Evolutionary conservation across 164 flowering plant species (phyloP).

Genomic region (Vitis labrusca): DNA sequence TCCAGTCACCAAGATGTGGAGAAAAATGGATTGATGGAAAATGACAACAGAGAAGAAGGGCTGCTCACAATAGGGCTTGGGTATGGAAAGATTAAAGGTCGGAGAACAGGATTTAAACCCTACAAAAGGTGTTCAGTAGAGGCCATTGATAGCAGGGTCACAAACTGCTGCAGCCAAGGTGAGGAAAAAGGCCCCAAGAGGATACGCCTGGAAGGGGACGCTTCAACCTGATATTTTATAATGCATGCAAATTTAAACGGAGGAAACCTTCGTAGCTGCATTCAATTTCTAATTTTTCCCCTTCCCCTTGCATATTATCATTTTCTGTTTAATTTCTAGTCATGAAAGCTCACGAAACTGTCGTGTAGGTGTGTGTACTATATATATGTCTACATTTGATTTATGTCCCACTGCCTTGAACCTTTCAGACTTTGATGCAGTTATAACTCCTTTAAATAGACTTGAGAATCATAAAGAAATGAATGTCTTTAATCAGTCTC

Average conservation of each 20-base stretch:
- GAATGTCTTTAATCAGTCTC: conserved; percentile 1
- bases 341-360: conserved; percentile 39
- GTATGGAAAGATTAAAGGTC: conserved; percentile 48
- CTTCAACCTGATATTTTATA: conserved; percentile 38
- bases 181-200: conserved; percentile 72
- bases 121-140: conserved; percentile 91
- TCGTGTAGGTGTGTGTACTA: conserved; percentile 36
- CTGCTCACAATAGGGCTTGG: conserved; percentile 42
- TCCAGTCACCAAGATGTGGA: conserved; percentile 23
- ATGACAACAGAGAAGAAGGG: conserved; percentile 26
- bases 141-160: conserved; percentile 55
- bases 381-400: conserved; percentile 18
- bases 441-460: conserved; percentile 2
- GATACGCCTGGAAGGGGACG: conserved; percentile 68
- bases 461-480: conserved; percentile 16
- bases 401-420: conserved; percentile 7
- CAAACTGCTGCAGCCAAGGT: conserved; percentile 34
- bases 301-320: neutral
- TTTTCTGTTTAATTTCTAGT: conserved; percentile 19
- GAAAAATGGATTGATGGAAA: conserved; percentile 12
- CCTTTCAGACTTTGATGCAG: conserved; percentile 4
- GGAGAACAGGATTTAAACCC: conserved; percentile 86
- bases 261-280: conserved; percentile 32
- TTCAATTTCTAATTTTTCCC: conserved; percentile 14
- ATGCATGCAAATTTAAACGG: conserved; percentile 23